These are phyloP conservation scores for Camelina hispida DNA, from an alignment of 345 rosid species.

Conservation along the genomic window DNA sequence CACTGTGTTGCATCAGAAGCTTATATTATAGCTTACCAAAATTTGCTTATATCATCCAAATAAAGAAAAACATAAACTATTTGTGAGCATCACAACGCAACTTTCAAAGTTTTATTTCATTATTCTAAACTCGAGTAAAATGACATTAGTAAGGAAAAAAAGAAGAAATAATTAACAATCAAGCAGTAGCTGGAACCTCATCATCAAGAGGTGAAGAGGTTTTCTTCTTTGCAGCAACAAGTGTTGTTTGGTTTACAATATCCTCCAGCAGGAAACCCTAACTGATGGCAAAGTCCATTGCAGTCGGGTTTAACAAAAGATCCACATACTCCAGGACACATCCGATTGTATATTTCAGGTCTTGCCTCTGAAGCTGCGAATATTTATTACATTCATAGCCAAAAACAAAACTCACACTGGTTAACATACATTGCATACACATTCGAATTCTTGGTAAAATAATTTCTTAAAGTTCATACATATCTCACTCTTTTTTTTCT, in stretches of 20 bases:
- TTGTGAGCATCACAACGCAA: not conserved
- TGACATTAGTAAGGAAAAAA: not conserved
- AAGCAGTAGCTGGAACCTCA: not conserved
- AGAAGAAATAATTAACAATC: not conserved
- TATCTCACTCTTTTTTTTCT: too few species aligned
- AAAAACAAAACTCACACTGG: too few species aligned
- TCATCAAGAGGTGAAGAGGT: not conserved
- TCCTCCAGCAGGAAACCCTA: slow-evolving; percentile 19
- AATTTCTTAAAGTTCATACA: too few species aligned
- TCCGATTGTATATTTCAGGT: not conserved
- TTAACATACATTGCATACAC: too few species aligned
- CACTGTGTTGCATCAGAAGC: too few species aligned
- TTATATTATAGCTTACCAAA: not conserved
- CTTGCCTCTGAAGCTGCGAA: not conserved
- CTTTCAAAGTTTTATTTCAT: not conserved
- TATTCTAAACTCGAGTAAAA: not conserved
- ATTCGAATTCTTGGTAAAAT: too few species aligned
- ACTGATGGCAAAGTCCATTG: slow-evolving; percentile 1
- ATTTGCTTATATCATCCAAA: too few species aligned
- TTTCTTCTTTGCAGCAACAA: slow-evolving; percentile 7
- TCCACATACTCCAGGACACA: slow-evolving; percentile 2
- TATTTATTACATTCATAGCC: not conserved
- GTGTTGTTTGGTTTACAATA: not conserved
- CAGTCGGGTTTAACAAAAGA: not conserved
- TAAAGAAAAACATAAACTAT: not conserved